These are phyloP conservation scores for Thalassiosira profunda DNA, from an alignment of 108 stramenopile species.

Conservation along the genomic window DNA sequence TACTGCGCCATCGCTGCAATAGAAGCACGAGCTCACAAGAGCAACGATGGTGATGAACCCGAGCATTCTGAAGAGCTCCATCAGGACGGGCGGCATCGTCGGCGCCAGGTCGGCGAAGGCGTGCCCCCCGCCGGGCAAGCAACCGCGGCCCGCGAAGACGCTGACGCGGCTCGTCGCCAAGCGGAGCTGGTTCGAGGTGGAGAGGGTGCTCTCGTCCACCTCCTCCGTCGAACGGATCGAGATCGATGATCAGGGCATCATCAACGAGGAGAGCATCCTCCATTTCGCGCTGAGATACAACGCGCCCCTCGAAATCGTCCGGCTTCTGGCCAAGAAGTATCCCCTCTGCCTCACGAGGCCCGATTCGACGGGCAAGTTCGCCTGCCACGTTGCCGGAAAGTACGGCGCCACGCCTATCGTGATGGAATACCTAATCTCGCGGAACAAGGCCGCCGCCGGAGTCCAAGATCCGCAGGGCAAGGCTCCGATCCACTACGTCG, in stretches of 20 bases:
- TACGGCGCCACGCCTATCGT: constrained; percentile 43
- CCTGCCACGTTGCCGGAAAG: constrained; percentile 45
- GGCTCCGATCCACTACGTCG: constrained; percentile 52
- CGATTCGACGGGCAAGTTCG: constrained; percentile 33
- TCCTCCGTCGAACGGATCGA: constrained; percentile 10
- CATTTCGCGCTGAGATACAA: constrained; percentile 35
- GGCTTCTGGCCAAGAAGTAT: constrained; percentile 19
- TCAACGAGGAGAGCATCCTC: constrained; percentile 25
- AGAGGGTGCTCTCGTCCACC: constrained; percentile 7
- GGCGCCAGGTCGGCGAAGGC: too few species aligned
- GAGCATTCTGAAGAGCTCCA: too few species aligned
- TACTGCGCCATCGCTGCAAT: too few species aligned
- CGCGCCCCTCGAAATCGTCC: constrained; percentile 23
- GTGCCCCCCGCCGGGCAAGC: too few species aligned
- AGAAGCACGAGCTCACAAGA: too few species aligned
- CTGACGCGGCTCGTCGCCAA: constrained; percentile 20
- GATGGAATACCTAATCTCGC: constrained; percentile 23
- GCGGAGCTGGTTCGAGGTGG: constrained; percentile 27
- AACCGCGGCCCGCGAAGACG: constrained; percentile 1
- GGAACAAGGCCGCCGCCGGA: constrained; percentile 37
- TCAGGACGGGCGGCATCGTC: too few species aligned
- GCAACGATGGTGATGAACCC: too few species aligned
- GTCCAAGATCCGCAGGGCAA: constrained; percentile 41
- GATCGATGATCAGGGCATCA: constrained; percentile 21
- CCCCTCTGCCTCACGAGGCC: constrained; percentile 23